Base-by-base conservation (phyloP, 2,329 filamentous ascomycete species). In the Exserohilum turcica region DNA sequence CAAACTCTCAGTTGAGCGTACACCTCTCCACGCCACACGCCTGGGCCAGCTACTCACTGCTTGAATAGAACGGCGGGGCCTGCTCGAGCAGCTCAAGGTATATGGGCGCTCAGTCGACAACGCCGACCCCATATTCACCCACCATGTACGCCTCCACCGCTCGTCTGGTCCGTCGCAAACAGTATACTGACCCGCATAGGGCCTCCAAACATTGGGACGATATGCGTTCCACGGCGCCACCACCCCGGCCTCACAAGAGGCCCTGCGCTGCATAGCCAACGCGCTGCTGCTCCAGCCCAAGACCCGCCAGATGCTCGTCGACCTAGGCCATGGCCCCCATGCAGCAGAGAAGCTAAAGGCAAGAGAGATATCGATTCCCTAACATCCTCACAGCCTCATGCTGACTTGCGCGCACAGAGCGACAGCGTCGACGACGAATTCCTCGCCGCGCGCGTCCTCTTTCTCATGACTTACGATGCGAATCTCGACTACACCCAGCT, bases 371-470 rank as follows among this genome's bases (percentile, higher is more conserved):
- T n/a, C 6, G 8, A 1, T 6, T 7, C 6, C 0, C 5, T 16
- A 9, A 7, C 10, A 5, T n/a, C 5, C 13, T 6, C 6, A 3
- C 13, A 8, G 9, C 6, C 8, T 7, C 12, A 5, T 45, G 8
- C 45, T 64, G 29, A 68, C 8, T 47, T 9, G 16, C 18, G 6
- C 7, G 6, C 7, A 6, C 56, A 84, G 80, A 86, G 82, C 52
- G 88, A 91, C 57, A 87, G 81, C 63, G 81, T 84, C 49, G 92
- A 97, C 56, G 88, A 96, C 63, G 92, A 97, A 68, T 97, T 97
- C 73, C 80, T 97, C 2, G 77, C 83, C 54, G 88, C 88, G n/a
- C 84, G 91, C 46, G 85, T 95, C 37, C 77, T 95, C 13, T 92
- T 96, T 65, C 80, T 94, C 9, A 84, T 87, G 28, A 95, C 91